Evolutionary conservation across 2,329 filamentous ascomycete species (phyloP).

Genomic region (Pseudocercospora musae): DNA sequence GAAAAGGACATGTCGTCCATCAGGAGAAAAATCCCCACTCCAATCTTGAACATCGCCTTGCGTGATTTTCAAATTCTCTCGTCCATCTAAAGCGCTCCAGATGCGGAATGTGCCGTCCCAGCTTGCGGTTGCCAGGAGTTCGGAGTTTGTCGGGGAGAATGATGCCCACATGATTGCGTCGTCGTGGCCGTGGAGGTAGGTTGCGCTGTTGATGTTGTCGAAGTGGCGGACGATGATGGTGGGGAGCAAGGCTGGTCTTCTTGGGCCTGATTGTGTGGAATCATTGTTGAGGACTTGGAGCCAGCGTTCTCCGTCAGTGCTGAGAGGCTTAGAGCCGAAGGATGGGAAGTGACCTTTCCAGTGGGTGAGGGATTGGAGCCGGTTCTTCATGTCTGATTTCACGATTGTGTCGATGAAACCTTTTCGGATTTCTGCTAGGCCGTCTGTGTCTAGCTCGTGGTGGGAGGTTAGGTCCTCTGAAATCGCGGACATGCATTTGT

Average conservation of each 20-base stretch:
- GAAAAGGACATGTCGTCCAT: conserved; percentile 17
- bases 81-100: conserved; percentile 15
- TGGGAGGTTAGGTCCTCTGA: conserved; percentile 10
- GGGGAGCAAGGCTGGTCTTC: conserved; percentile 10
- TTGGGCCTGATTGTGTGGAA: conserved; percentile 15
- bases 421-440: conserved; percentile 5
- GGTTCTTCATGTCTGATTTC: conserved; percentile 13
- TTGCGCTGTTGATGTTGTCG: not conserved
- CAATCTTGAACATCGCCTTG: conserved; percentile 15
- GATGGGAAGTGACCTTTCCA: conserved; percentile 7
- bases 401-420: conserved; percentile 7
- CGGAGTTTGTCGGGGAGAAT: conserved; percentile 17
- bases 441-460: conserved; percentile 9
- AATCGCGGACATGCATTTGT: conserved; percentile 15
- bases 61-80: conserved; percentile 10
- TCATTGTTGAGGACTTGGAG: conserved; percentile 11
- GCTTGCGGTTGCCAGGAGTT: conserved; percentile 17
- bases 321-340: conserved; percentile 7
- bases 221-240: conserved; percentile 16
- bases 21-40: conserved; percentile 15
- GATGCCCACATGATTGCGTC: conserved; percentile 23
- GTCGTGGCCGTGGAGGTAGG: conserved; percentile 15
- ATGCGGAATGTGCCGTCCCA: conserved; percentile 22
- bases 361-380: not conserved
- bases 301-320: conserved; percentile 8